Evolutionary conservation across 257 asterid genomes (phyloP), one percentile per base, ranked within the genome.

Genomic region (Schizonepeta tenuifolia): DNA sequence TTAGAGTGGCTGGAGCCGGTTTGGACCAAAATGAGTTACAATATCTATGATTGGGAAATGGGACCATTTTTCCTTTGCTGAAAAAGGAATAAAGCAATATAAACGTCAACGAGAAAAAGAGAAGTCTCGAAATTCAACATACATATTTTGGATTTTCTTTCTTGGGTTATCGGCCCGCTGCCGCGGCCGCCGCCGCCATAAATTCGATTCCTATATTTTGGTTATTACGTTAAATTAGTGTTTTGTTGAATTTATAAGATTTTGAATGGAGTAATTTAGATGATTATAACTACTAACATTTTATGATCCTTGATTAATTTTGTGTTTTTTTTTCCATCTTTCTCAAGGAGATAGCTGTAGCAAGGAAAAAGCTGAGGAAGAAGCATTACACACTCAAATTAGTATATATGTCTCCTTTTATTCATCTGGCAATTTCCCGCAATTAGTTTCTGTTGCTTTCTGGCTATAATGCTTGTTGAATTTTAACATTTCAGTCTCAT

Each of bases 291-390:
- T 24, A n/a, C 55, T 56, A 49, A 53, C 64, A 5, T 72, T 20
- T 81, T 20, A 40, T 46, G 38, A 57, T 46, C 21, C 6, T 36
- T 7, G 13, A 28, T 70, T 71, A 55, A 38, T 33, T 40, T 71
- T 22, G 63, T 67, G 7, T 41, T 64, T 6, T 0, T 21, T 41
- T 64, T 20, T 22, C n/a, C 6, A 7, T 24, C 57, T 26, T 28
- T 47, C 3, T 78, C 46, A 72, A 94, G 98, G 97, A 90, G 54
- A 73, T 88, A 18, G 70, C 96, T 69, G 96, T 91, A 80, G 96
- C 95, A 67, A 89, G 97, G 75, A 91, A 88, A 71, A 92, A 77
- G 87, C 87, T 81, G 83, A 89, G 98, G 83, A 94, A 88, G 93
- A 92, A 87, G 81, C 96, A 94, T 88, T 94, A 84, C 80, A 67